A percentile compares a stretch with the other conserved stretches of the same genome.
Conservation (phyloP, 345 rosid species). For the Populus pruinosa region DNA sequence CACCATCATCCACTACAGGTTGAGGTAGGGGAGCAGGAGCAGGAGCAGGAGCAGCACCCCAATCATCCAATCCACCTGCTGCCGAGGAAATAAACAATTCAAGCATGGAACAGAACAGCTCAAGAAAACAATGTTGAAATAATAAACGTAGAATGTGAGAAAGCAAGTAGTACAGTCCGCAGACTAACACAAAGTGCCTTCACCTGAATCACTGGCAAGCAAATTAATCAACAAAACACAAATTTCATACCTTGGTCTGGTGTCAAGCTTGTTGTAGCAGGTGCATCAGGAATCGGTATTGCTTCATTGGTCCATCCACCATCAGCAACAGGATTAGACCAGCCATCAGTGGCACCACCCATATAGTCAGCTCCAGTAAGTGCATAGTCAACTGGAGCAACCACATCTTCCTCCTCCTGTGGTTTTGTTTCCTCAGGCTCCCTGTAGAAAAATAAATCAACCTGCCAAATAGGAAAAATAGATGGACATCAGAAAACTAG, state of each 20-base stretch:
- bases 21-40: neutral
- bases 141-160: neutral
- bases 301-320: conserved; percentile 54
- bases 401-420: conserved; percentile 27
- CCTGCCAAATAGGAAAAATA: conserved; percentile 6
- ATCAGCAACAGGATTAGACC: conserved; percentile 51
- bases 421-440: conserved; percentile 27
- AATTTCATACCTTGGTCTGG: conserved; percentile 29
- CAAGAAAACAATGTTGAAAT: neutral
- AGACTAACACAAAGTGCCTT: neutral
- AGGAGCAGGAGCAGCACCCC: neutral
- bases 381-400: conserved; percentile 30
- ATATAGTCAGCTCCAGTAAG: conserved; percentile 34
- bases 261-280: conserved; percentile 34
- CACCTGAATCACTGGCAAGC: neutral
- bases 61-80: neutral
- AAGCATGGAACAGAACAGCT: neutral
- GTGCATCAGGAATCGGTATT: conserved; percentile 47
- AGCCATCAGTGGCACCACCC: conserved; percentile 31
- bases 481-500: neutral
- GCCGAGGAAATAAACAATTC: neutral
- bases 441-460: conserved; percentile 25
- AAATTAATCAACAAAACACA: neutral
- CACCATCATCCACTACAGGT: neutral
- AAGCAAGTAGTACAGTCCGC: neutral